Percentiles rank a stretch among this genome's conserved stretches.
Evolutionary conservation across 2,329 filamentous ascomycete species (phyloP).

Genomic region (Colletotrichum australisinense): DNA sequence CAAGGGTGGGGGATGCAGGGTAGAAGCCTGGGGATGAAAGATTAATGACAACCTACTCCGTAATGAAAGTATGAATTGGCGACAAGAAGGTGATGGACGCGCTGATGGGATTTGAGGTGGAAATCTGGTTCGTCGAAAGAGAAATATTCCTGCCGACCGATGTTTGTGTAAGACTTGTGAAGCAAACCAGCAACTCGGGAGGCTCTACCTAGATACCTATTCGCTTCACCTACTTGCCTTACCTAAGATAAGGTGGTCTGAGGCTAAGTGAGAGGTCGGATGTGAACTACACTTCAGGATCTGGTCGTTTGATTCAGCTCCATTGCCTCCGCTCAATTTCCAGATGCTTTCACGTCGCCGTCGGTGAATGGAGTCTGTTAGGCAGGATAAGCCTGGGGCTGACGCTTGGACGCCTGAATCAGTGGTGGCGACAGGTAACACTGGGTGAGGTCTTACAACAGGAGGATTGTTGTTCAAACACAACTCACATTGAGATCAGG

Average conservation of each 20-base stretch:
- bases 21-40: background rate
- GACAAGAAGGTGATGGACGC: background rate
- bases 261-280: background rate
- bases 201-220: too few relatives aligned
- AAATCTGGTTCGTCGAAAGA: background rate
- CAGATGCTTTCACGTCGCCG: background rate
- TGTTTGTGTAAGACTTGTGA: background rate
- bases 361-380: background rate
- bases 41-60: background rate
- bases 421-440: background rate
- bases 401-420: conserved; percentile 18
- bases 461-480: too few relatives aligned
- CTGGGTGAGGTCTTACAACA: too few relatives aligned
- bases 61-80: background rate
- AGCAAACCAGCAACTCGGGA: background rate
- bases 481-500: too few relatives aligned
- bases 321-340: background rate
- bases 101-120: background rate
- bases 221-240: too few relatives aligned
- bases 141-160: background rate
- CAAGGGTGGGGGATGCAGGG: background rate
- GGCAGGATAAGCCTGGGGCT: background rate
- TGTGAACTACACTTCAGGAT: background rate
- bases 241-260: too few relatives aligned
- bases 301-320: background rate